Percentiles rank a stretch among this genome's conserved stretches.
These are phyloP conservation scores for Vaccinium macrocarpon DNA, from an alignment of 148 eudicot species.

Conservation along the genomic window DNA sequence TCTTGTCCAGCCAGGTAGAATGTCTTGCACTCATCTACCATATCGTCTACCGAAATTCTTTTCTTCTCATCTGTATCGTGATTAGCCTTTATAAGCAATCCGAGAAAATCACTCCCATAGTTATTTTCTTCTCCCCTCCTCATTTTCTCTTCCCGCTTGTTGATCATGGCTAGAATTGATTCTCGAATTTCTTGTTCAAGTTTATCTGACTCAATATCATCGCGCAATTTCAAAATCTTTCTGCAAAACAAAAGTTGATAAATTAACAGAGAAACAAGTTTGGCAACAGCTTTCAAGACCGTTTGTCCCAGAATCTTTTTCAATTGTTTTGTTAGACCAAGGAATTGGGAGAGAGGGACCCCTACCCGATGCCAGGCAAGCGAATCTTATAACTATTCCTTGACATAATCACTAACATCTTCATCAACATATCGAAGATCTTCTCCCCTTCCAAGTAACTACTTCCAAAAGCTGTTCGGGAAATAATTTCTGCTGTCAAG, in stretches of 20 bases:
- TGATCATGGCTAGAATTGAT: neutral
- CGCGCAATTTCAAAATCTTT: neutral
- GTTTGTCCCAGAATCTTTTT: too few relatives aligned
- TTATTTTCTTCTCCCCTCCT: neutral
- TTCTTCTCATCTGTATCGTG: neutral
- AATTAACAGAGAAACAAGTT: too few relatives aligned
- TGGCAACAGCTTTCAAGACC: too few relatives aligned
- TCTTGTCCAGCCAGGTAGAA: too few relatives aligned
- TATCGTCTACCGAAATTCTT: neutral
- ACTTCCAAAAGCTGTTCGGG: too few relatives aligned
- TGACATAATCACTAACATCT: neutral
- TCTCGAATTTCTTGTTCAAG: constrained; percentile 9
- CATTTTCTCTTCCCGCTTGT: constrained; percentile 12
- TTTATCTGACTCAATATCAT: constrained; percentile 15
- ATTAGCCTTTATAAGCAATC: constrained; percentile 15
- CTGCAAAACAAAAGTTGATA: too few relatives aligned
- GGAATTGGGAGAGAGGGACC: neutral
- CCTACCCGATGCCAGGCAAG: constrained; percentile 17
- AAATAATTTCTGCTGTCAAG: too few relatives aligned
- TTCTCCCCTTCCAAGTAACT: constrained; percentile 13
- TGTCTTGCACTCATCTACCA: too few relatives aligned
- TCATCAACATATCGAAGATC: constrained; percentile 16
- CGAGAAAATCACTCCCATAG: constrained; percentile 16
- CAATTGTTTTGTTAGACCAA: neutral
- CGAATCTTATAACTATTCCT: neutral